phyloP scores from a whole-genome alignment of 2,329 filamentous ascomycete species.

The Aspergillus jensenii region DNA sequence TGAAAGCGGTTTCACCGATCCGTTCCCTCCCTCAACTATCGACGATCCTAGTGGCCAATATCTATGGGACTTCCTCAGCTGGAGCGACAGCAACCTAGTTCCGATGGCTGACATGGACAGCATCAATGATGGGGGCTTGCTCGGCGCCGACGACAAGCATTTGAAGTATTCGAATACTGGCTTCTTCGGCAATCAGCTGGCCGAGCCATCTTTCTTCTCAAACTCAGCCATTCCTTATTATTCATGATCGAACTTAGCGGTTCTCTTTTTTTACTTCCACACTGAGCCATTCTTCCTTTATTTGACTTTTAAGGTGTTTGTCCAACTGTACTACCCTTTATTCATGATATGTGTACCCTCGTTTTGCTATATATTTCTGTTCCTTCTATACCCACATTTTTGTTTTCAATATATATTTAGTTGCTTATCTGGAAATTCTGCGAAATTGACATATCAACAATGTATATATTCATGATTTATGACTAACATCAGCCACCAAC shows the following conservation, averaged over 20 bases:
- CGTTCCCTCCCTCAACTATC: constrained; percentile 23
- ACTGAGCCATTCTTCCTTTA: neutral
- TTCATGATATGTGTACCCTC: neutral
- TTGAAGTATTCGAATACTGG: constrained; percentile 23
- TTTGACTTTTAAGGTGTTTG: neutral
- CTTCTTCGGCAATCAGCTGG: constrained; percentile 23
- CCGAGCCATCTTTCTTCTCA: constrained; percentile 26
- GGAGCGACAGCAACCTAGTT: constrained; percentile 38
- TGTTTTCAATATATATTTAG: neutral
- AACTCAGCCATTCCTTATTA: constrained; percentile 28
- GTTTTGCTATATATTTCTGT: neutral
- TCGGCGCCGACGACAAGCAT: constrained; percentile 29
- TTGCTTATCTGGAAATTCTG: neutral
- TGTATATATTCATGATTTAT: constrained; percentile 4
- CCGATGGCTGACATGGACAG: constrained; percentile 27
- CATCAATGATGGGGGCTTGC: constrained; percentile 22
- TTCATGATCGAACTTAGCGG: constrained; percentile 1
- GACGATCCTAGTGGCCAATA: constrained; percentile 32
- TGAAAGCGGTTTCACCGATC: constrained; percentile 26
- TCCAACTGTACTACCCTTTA: neutral
- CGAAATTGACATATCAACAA: neutral
- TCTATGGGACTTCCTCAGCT: constrained; percentile 40
- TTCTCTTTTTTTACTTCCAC: neutral
- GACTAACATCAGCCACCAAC: neutral
- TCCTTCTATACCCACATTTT: neutral